Base-by-base conservation (phyloP, 2,329 filamentous ascomycete genomes). In the Colletotrichum noveboracense region DNA sequence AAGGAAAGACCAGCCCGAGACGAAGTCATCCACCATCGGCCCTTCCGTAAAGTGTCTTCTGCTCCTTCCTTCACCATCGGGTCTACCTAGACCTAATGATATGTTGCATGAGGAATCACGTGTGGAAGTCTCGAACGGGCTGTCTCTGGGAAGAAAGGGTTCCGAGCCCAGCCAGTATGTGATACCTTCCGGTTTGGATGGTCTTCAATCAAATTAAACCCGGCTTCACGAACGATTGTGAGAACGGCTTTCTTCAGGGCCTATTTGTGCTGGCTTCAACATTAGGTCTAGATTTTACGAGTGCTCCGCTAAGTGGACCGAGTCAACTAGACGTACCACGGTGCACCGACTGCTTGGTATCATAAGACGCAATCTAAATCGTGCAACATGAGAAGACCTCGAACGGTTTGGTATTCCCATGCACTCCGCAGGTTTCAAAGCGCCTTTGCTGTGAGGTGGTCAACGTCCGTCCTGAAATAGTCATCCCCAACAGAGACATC, bases 151-250 rank as follows among this genome's bases (percentile, higher is more conserved):
- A 43, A n/a, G 38, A n/a, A 43, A n/a, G 38, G 0, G 0, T 8
- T 10, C 18, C n/a, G 8, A n/a, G 38, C 38, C 4, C 18, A n/a
- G 1, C 0, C 38, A 43, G 8, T 0, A n/a, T n/a, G 9, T n/a
- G 38, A 2, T 10, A 43, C 18, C 18, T 43, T n/a, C 38, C 8
- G 3, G 18, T 43, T 10, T 1, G 18, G 1, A n/a, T 43, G 18
- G 18, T 8, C 5, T 43, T 43, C 16, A n/a, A 8, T 0, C 0
- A 43, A n/a, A 5, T 43, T 43, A 5, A 43, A 10, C n/a, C 8
- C 0, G 16, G 16, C 5, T 9, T 43, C 0, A 8, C 34, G 0
- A 38, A 0, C 2, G 6, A 48, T 1, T 48, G n/a, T 0, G 0
- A 7, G 10, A 48, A 21, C 0, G n/a, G 43, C 4, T 21, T 48